Conservation (phyloP, 2,329 filamentous ascomycete species). For the Trichothecium roseum region DNA sequence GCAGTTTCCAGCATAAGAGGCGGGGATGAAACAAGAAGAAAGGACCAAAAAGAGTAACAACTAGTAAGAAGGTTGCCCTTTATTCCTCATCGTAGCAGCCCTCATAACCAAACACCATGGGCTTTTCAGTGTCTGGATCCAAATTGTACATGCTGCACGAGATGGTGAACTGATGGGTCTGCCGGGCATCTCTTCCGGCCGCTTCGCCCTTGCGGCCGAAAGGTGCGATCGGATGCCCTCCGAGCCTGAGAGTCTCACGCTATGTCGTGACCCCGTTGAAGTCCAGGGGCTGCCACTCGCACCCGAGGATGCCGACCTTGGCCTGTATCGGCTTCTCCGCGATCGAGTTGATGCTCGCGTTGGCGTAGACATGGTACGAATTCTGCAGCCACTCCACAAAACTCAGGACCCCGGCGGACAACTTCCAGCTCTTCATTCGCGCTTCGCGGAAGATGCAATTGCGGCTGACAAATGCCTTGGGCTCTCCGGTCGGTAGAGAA, state of each 20-base stretch:
- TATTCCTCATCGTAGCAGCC: no score
- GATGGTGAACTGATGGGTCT: no score
- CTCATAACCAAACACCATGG: no score
- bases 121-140: no score
- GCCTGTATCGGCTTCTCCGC: constrained; percentile 24
- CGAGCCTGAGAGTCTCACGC: neutral
- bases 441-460: constrained; percentile 22
- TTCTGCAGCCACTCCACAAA: constrained; percentile 26
- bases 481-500: constrained; percentile 10
- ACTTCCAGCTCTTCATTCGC: constrained; percentile 20
- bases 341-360: constrained; percentile 18
- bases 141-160: no score
- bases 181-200: no score
- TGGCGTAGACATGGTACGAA: constrained; percentile 26
- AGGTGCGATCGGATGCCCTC: no score
- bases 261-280: neutral
- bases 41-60: no score
- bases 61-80: no score
- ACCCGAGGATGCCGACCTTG: constrained; percentile 29
- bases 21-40: no score
- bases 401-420: constrained; percentile 22
- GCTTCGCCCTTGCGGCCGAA: no score
- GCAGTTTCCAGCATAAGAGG: no score
- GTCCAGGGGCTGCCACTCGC: constrained; percentile 21
- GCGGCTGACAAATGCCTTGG: constrained; percentile 17